phyloP scores from a whole-genome alignment of 495 filamentous ascomycete species.

The Aspergillus homomorphus region DNA sequence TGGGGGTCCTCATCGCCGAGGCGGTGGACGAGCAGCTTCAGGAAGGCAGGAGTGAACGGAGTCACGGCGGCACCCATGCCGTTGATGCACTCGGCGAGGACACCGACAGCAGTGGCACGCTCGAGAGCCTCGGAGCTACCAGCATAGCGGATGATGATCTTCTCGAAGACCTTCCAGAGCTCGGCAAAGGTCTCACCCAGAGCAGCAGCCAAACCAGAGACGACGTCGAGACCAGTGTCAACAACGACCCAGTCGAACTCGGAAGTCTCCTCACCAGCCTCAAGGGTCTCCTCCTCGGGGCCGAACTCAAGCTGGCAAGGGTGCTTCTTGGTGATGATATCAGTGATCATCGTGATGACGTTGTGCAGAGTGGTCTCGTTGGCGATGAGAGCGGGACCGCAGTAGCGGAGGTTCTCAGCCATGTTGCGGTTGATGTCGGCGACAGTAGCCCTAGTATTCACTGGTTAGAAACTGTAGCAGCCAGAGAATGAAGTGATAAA shows the following conservation, averaged over 20 bases:
- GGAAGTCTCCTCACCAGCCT: conserved; percentile 73
- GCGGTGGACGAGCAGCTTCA: conserved; percentile 82
- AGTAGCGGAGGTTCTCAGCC: conserved; percentile 86
- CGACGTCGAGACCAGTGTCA: conserved; percentile 87
- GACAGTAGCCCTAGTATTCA: conserved; percentile 65
- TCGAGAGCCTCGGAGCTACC: conserved; percentile 79
- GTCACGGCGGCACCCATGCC: conserved; percentile 78
- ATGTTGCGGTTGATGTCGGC: conserved; percentile 95
- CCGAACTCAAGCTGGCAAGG: conserved; percentile 88
- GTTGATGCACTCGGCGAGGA: conserved; percentile 86
- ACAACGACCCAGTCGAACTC: conserved; percentile 98
- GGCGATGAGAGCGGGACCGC: conserved; percentile 82
- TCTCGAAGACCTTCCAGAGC: conserved; percentile 91
- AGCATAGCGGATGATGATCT: conserved; percentile 82
- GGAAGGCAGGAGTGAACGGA: conserved; percentile 67
- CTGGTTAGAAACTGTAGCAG: conserved; percentile 37
- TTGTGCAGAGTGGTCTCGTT: conserved; percentile 59
- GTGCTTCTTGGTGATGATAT: conserved; percentile 83
- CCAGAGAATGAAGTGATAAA: conserved; percentile 12
- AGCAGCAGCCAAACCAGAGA: conserved; percentile 76
- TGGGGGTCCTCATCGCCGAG: conserved; percentile 86
- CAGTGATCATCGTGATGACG: conserved; percentile 62
- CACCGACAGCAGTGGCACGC: conserved; percentile 83
- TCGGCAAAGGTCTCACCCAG: conserved; percentile 79
- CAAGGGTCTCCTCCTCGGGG: conserved; percentile 67